Evolutionary conservation across 1,139 yeast genomes (phyloP).

Genomic region (Pichia sp.): DNA sequence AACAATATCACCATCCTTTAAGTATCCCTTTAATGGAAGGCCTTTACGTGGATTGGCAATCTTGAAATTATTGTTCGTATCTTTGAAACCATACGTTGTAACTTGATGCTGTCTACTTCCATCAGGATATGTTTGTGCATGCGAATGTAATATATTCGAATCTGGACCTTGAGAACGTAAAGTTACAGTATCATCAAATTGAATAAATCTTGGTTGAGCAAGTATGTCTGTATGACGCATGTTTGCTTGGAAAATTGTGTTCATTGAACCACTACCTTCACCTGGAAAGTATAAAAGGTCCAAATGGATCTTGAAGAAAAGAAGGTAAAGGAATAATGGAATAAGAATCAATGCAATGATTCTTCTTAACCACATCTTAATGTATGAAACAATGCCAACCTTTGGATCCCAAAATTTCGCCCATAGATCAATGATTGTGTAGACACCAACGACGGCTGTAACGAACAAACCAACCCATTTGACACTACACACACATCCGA

Average conservation of each 20-base stretch:
- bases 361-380: conserved; percentile 59
- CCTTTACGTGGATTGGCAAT: conserved; percentile 45
- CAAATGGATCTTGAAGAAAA: conserved; percentile 81
- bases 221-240: conserved; percentile 51
- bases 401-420: conserved; percentile 49
- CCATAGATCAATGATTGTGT: conserved; percentile 73
- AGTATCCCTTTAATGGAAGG: conserved; percentile 19
- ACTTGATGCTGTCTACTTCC: conserved; percentile 76
- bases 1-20: conserved; percentile 50
- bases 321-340: conserved; percentile 70
- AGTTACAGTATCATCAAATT: conserved; percentile 61
- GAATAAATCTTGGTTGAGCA: conserved; percentile 59
- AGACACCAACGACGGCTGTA: conserved; percentile 82
- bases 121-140: conserved; percentile 62
- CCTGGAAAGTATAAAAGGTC: conserved; percentile 72
- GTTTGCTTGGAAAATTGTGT: conserved; percentile 69
- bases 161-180: conserved; percentile 71
- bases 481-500: conserved; percentile 92
- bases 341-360: conserved; percentile 63
- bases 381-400: conserved; percentile 36
- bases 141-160: conserved; percentile 73
- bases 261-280: conserved; percentile 72
- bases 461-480: conserved; percentile 96
- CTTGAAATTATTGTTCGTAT: conserved; percentile 62
- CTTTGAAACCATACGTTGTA: conserved; percentile 75